Base-by-base conservation (phyloP, 345 rosid species). In the Mangifera indica region DNA sequence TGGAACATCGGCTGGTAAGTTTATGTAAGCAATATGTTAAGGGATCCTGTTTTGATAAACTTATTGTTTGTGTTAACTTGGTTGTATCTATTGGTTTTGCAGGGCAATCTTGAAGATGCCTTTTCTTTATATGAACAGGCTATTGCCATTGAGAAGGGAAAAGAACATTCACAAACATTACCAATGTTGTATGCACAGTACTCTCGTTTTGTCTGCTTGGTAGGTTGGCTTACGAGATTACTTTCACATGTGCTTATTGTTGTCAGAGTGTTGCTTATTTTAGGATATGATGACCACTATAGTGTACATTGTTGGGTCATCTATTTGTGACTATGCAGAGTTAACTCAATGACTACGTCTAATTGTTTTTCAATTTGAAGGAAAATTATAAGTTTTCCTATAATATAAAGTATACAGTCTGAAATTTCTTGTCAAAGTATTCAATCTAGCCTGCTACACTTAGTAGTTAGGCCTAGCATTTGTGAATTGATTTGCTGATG, bases 91-190 rank as follows among this genome's bases (percentile, higher is more conserved):
- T 57, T 54, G 51, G n/a, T 80, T 67, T 54, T 83, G 76, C 78
- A 96, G 98, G 97, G 93, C 12, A 91, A 90, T 61, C 81, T 88
- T 71, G 93, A 93, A 67, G 92, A 84, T 74, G 91, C 95, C 20
- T 87, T 83, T 72, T 84, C 90, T 7, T 72, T 91, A 72, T 96
- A 91, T 71, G 98, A 96, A 70, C 98, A 96, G 76, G 89, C 95
- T 44, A 93, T 88, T 78, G 89, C 99, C 71, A 88, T 93, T 81
- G 99, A 96, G 74, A 96, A 91, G 81, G 99, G 92, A 40, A 93
- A 91, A 87, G 98, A 93, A 69, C 87, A 88, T 74, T 91, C 97
- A 12, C 86, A 84, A 78, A 73, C 85, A 63, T 78, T 96, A 70
- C 93, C 97, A 3, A 85, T 91, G 78, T 66, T 93, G 72, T 91